Percentiles rank a stretch among this genome's conserved stretches.
Evolutionary conservation across 192 early-diverging fungal genomes (phyloP).

Genomic region (Backusella sp.): DNA sequence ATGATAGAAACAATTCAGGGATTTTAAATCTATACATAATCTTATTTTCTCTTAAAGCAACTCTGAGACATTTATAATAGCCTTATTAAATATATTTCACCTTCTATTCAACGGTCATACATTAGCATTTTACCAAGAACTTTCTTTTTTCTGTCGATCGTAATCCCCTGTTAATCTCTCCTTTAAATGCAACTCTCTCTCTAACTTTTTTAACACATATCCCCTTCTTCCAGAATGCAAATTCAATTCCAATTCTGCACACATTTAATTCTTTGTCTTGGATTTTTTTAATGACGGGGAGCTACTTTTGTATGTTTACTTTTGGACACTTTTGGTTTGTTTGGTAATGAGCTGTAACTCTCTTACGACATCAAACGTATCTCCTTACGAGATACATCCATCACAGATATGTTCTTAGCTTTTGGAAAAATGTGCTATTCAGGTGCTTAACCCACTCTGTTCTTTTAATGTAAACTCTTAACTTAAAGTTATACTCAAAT

Average conservation of each 20-base stretch:
- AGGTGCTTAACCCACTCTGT: background rate
- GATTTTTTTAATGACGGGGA: background rate
- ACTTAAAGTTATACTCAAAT: background rate
- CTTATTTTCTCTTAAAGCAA: background rate
- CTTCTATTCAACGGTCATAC: background rate
- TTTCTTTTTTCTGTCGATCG: background rate
- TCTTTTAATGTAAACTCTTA: background rate
- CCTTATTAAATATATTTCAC: background rate
- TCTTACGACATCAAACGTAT: background rate
- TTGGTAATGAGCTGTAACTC: background rate
- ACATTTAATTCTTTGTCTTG: background rate
- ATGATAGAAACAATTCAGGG: too few species aligned
- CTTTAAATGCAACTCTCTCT: background rate
- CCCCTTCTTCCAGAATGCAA: background rate
- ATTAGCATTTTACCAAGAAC: background rate
- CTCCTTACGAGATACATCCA: background rate
- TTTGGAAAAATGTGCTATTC: background rate
- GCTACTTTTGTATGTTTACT: background rate
- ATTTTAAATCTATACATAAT: background rate
- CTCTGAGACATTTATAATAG: background rate
- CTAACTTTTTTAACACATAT: background rate
- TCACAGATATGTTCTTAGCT: background rate
- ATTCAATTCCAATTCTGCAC: background rate
- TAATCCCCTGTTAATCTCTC: background rate
- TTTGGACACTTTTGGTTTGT: background rate